phyloP scores from a whole-genome alignment of 2,329 filamentous ascomycete genomes.

The Pseudogymnoascus sp. region DNA sequence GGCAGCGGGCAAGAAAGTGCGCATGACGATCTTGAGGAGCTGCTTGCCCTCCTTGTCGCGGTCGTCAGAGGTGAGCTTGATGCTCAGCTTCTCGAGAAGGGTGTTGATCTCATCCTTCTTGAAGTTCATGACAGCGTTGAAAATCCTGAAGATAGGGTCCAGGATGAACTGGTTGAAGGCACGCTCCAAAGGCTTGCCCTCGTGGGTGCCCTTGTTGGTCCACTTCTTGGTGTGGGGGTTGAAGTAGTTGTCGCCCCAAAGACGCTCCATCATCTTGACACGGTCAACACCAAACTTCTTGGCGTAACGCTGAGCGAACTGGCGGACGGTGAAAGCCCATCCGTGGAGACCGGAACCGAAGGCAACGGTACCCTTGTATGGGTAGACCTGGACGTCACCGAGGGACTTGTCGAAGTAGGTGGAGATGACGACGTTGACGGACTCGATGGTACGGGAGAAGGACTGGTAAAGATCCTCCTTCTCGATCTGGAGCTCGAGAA shows the following conservation, averaged over 20 bases:
- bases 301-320: slow-evolving; percentile 92
- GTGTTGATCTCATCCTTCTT: slow-evolving; percentile 85
- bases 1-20: slow-evolving; percentile 96
- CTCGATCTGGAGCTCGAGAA: slow-evolving; percentile 95
- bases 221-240: slow-evolving; percentile 99
- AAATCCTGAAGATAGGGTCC: slow-evolving; percentile 99
- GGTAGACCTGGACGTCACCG: slow-evolving; percentile 98
- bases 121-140: slow-evolving; percentile 94
- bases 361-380: slow-evolving; percentile 92
- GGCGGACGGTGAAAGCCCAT: slow-evolving; percentile 98
- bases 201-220: slow-evolving; percentile 77
- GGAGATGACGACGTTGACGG: slow-evolving; percentile 99
- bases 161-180: slow-evolving; percentile 99
- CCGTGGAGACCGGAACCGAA: slow-evolving; percentile 99
- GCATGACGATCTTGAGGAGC: slow-evolving; percentile 96
- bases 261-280: slow-evolving; percentile 99
- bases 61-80: slow-evolving; percentile 84
- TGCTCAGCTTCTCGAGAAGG: slow-evolving; percentile 85
- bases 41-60: slow-evolving; percentile 93
- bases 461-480: slow-evolving; percentile 99
- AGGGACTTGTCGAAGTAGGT: slow-evolving; percentile 97
- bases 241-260: slow-evolving; percentile 99
- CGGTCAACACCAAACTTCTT: slow-evolving; percentile 99
- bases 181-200: slow-evolving; percentile 89
- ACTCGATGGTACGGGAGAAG: slow-evolving; percentile 99